A percentile compares a stretch with the other conserved stretches of the same genome.
phyloP scores from a whole-genome alignment of 2,329 filamentous ascomycete species.

The Rutstroemia sp. region DNA sequence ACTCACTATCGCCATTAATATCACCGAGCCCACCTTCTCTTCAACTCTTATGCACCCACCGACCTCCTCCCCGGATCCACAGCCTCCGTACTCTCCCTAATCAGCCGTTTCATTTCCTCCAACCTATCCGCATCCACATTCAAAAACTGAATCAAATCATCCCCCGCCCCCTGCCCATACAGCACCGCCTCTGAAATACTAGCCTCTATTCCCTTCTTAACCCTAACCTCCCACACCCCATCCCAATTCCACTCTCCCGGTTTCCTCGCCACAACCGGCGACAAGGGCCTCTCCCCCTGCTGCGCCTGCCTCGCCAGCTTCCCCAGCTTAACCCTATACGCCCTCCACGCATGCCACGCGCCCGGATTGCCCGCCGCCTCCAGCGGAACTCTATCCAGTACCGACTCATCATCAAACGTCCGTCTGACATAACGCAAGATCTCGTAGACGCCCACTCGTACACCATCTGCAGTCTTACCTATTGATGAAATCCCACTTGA shows the following conservation, averaged over 20 bases:
- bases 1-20: too few species aligned
- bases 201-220: constrained; percentile 67
- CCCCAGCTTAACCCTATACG: constrained; percentile 50
- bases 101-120: constrained; percentile 49
- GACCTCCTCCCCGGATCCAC: constrained; percentile 21
- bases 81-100: constrained; percentile 42
- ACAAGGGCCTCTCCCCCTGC: not conserved
- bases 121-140: constrained; percentile 54
- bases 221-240: constrained; percentile 88
- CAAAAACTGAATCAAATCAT: constrained; percentile 68
- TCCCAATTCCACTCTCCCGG: constrained; percentile 97
- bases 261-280: constrained; percentile 32
- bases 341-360: constrained; percentile 90
- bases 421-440: constrained; percentile 75
- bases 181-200: constrained; percentile 75
- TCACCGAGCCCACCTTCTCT: not conserved
- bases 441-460: constrained; percentile 46
- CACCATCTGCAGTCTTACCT: constrained; percentile 6
- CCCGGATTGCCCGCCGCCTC: constrained; percentile 82
- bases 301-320: constrained; percentile 14
- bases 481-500: not conserved
- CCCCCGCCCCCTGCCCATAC: constrained; percentile 55
- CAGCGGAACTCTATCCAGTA: constrained; percentile 72
- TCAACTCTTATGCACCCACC: not conserved
- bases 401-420: constrained; percentile 68